Percentiles rank a stretch among this genome's conserved stretches.
These are phyloP conservation scores for Hypoxylon sp. DNA, from an alignment of 2,329 filamentous ascomycete species.

Conservation along the genomic window DNA sequence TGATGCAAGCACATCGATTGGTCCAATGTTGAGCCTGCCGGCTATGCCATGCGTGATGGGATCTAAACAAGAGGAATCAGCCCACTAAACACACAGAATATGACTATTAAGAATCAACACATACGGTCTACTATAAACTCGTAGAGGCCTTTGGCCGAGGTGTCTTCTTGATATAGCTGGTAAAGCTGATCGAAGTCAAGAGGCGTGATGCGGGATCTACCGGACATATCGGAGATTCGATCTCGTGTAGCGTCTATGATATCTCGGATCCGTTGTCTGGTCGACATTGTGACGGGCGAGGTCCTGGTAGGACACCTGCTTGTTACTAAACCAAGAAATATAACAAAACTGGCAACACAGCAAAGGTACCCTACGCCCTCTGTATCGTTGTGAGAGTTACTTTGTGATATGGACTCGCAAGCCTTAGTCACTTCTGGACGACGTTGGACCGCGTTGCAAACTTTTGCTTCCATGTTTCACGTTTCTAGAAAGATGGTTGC, in stretches of 20 bases:
- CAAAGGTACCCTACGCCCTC: neutral
- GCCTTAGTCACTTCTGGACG: slow-evolving; percentile 18
- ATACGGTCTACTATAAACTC: slow-evolving; percentile 41
- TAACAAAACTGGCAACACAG: slow-evolving; percentile 11
- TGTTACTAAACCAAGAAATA: slow-evolving; percentile 5
- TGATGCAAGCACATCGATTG: slow-evolving; percentile 37
- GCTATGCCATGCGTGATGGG: slow-evolving; percentile 33
- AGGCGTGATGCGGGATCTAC: slow-evolving; percentile 32
- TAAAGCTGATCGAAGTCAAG: slow-evolving; percentile 40
- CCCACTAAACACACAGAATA: neutral
- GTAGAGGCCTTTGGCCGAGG: slow-evolving; percentile 38
- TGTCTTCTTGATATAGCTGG: slow-evolving; percentile 39
- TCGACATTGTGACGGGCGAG: slow-evolving; percentile 21
- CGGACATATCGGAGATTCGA: slow-evolving; percentile 35
- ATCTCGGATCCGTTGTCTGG: slow-evolving; percentile 19
- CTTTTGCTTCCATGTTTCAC: slow-evolving; percentile 9
- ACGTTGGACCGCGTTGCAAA: slow-evolving; percentile 17
- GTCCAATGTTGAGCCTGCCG: slow-evolving; percentile 13
- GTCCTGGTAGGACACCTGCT: slow-evolving; percentile 13
- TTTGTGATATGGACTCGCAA: slow-evolving; percentile 14
- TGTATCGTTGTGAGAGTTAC: slow-evolving; percentile 19
- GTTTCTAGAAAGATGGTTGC: slow-evolving; percentile 1
- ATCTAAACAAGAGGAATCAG: slow-evolving; percentile 23
- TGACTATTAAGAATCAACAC: too few relatives aligned
- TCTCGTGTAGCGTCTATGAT: slow-evolving; percentile 30